Percentiles rank a stretch among this genome's conserved stretches.
phyloP scores from a whole-genome alignment of 768 basidiomycete genomes.

The Russula sp. region DNA sequence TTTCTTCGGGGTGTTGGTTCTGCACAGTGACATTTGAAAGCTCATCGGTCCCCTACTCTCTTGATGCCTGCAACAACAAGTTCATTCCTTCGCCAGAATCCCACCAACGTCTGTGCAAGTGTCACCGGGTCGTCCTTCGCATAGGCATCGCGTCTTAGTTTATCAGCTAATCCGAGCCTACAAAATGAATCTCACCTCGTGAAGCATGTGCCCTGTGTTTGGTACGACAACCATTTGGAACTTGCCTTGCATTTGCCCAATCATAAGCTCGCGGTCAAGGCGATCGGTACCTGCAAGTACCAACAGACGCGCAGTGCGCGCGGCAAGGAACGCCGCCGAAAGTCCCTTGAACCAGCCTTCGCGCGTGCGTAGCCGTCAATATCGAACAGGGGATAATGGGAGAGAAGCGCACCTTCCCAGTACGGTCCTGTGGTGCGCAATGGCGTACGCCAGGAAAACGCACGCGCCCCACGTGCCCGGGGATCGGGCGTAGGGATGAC shows the following conservation, averaged over 20 bases:
- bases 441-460: constrained; percentile 76
- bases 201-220: constrained; percentile 88
- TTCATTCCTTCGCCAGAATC: constrained; percentile 91
- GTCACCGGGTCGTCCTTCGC: constrained; percentile 79
- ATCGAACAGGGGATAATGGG: neutral
- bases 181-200: constrained; percentile 55
- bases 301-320: constrained; percentile 76
- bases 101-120: constrained; percentile 72
- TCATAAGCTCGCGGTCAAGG: constrained; percentile 89
- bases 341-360: constrained; percentile 88
- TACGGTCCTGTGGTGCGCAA: constrained; percentile 78
- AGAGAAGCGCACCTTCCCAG: constrained; percentile 64
- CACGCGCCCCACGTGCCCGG: constrained; percentile 30
- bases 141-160: neutral
- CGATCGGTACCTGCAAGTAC: constrained; percentile 90
- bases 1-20: neutral
- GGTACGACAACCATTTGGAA: constrained; percentile 89
- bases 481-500: constrained; percentile 41
- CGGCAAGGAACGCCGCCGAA: constrained; percentile 69
- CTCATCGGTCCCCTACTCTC: constrained; percentile 45
- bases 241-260: constrained; percentile 77
- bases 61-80: constrained; percentile 51
- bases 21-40: neutral
- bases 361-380: neutral
- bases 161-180: neutral